phyloP scores from a whole-genome alignment of 495 filamentous ascomycete genomes.

The Aspergillus mulundensis region DNA sequence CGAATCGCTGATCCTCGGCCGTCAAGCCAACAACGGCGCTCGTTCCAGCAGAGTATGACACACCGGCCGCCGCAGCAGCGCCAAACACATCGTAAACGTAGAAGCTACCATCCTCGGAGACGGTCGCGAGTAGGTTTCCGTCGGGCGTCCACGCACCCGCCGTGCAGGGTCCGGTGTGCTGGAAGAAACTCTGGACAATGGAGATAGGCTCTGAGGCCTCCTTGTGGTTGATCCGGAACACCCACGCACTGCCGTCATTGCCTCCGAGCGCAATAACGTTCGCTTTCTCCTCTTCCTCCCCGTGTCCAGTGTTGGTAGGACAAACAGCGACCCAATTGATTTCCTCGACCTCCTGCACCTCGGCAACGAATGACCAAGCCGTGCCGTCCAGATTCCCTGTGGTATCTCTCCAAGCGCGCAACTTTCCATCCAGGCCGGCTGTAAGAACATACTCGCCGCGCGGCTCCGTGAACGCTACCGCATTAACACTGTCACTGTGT shows the following conservation, averaged over 20 bases:
- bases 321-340: constrained; percentile 87
- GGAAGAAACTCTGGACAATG: constrained; percentile 85
- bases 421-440: constrained; percentile 77
- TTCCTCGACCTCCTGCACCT: constrained; percentile 84
- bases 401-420: constrained; percentile 52
- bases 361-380: constrained; percentile 60
- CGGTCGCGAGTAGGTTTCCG: constrained; percentile 83
- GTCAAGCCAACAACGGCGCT: constrained; percentile 78
- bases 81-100: constrained; percentile 94
- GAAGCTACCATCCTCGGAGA: constrained; percentile 81
- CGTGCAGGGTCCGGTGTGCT: constrained; percentile 81
- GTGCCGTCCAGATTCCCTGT: constrained; percentile 37
- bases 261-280: constrained; percentile 90
- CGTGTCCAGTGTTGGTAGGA: constrained; percentile 54
- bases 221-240: constrained; percentile 73
- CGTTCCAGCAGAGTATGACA: constrained; percentile 62
- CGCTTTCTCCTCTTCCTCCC: constrained; percentile 55
- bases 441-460: constrained; percentile 79
- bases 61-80: constrained; percentile 68
- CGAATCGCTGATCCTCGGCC: constrained; percentile 79
- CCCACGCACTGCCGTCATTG: constrained; percentile 92
- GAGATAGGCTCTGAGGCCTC: constrained; percentile 60
- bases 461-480: constrained; percentile 77
- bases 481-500: constrained; percentile 87
- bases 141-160: constrained; percentile 89